Conservation (phyloP, 2,329 filamentous ascomycete genomes). For the Coniochaeta sp. region DNA sequence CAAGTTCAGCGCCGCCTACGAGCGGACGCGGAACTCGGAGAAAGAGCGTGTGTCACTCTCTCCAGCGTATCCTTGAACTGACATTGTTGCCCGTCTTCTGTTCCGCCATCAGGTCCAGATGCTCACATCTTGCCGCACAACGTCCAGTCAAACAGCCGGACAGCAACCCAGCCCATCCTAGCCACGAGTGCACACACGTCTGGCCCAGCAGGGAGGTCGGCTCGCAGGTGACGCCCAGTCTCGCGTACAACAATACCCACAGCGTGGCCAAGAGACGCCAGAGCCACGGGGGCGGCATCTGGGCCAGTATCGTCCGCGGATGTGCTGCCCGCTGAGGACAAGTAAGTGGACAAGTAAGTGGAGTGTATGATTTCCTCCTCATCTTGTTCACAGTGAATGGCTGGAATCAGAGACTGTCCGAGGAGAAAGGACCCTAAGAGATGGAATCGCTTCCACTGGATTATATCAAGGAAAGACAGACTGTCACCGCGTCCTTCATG, state of each 20-base stretch:
- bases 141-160: neutral
- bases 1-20: neutral
- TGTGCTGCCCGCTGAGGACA: neutral
- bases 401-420: neutral
- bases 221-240: neutral
- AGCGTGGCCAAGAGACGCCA: neutral
- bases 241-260: neutral
- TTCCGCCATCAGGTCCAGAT: neutral
- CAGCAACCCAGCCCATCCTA: neutral
- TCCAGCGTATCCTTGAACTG: neutral
- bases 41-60: constrained; percentile 1
- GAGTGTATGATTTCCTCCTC: too few species aligned
- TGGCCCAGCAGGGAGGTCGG: neutral
- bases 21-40: neutral
- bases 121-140: neutral
- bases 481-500: neutral
- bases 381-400: neutral
- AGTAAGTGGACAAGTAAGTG: neutral
- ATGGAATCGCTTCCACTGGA: neutral
- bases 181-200: neutral
- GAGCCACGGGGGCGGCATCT: neutral
- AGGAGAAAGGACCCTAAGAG: neutral
- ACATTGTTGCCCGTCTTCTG: neutral
- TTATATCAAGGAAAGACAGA: neutral
- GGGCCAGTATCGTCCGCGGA: neutral